These are phyloP conservation scores for Pseudisothecium myosuroides DNA, from an alignment of 225 moss, liverwort and hornwort species.

Conservation along the genomic window DNA sequence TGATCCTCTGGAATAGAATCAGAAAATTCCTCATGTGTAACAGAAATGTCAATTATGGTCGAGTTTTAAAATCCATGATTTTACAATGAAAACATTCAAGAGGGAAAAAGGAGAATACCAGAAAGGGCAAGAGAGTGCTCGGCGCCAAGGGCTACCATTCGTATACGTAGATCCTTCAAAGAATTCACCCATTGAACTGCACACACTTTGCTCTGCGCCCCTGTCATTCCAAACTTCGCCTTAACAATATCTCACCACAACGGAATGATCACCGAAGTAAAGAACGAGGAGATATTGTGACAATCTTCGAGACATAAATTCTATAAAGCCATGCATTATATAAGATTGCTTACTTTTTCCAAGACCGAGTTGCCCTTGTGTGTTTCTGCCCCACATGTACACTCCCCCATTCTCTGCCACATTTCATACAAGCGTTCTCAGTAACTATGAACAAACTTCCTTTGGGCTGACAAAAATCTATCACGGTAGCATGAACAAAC, in stretches of 20 bases:
- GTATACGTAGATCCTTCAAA: conserved; percentile 54
- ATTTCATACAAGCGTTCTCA: not conserved
- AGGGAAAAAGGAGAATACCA: conserved; percentile 16
- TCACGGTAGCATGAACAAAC: not conserved
- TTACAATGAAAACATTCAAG: not conserved
- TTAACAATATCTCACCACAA: not conserved
- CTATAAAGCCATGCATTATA: not conserved
- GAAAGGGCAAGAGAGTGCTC: conserved; percentile 80
- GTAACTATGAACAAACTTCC: not conserved
- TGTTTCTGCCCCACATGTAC: conserved; percentile 84
- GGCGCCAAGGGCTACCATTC: conserved; percentile 57
- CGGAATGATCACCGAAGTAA: not conserved
- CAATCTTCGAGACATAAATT: not conserved
- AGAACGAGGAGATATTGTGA: not conserved
- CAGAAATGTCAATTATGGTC: not conserved
- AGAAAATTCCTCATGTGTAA: not conserved
- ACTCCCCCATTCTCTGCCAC: conserved; percentile 61
- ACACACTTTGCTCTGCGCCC: conserved; percentile 42
- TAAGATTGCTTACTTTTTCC: conserved; percentile 47
- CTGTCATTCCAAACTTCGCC: conserved; percentile 16
- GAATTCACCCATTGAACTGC: conserved; percentile 46
- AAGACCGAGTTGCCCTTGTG: conserved; percentile 86
- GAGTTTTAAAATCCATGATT: not conserved
- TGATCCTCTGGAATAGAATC: not conserved
- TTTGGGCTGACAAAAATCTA: not conserved